Percentiles rank a stretch among this genome's conserved stretches.
These are phyloP conservation scores for Penicillium hordei DNA, from an alignment of 2,329 filamentous ascomycete genomes.

Conservation along the genomic window DNA sequence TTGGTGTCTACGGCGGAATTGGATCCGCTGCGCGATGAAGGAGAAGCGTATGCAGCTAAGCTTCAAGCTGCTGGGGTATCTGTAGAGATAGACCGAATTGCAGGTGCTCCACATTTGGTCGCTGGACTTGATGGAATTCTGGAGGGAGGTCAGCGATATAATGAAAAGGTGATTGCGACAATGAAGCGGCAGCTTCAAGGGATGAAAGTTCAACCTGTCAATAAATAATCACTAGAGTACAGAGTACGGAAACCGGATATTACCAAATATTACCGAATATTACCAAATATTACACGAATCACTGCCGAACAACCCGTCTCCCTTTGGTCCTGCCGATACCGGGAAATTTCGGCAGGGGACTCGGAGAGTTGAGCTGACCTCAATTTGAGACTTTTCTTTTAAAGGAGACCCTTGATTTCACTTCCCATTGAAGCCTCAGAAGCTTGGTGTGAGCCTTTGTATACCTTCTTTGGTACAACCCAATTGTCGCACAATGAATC, in stretches of 20 bases:
- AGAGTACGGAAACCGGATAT: conserved; percentile 2
- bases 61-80: conserved; percentile 37
- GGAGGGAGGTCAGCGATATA: conserved; percentile 30
- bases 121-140: conserved; percentile 33
- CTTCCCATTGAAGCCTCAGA: conserved; percentile 3
- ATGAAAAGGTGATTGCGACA: conserved; percentile 30
- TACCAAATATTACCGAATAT: conserved; percentile 9
- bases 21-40: conserved; percentile 46
- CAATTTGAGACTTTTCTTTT: conserved; percentile 14
- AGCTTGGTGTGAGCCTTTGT: conserved; percentile 1
- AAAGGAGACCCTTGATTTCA: conserved; percentile 5
- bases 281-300: conserved; percentile 7
- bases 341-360: conserved; percentile 27
- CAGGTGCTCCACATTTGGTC: conserved; percentile 39
- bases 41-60: conserved; percentile 41
- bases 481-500: conserved; percentile 35
- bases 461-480: conserved; percentile 11
- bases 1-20: conserved; percentile 43
- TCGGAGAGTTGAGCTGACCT: conserved; percentile 16
- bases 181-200: conserved; percentile 29
- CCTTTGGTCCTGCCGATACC: conserved; percentile 25
- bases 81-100: conserved; percentile 33
- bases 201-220: conserved; percentile 5
- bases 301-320: not conserved
- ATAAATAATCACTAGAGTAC: conserved; percentile 14